Base-by-base conservation (phyloP, 495 filamentous ascomycete genomes). In the Paragyromitra xinjiangensis region DNA sequence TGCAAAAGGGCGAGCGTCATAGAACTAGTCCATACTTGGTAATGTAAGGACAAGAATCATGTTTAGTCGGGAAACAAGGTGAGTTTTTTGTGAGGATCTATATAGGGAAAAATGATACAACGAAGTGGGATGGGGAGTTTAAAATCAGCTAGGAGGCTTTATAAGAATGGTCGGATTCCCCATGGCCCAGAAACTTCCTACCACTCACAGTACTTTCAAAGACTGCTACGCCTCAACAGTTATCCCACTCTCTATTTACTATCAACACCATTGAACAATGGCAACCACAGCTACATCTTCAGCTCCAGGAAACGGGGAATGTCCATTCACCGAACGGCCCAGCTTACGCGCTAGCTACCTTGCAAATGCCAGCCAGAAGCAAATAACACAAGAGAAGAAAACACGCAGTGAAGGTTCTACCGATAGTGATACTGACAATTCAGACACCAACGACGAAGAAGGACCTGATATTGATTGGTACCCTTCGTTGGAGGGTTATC, bases 401-500 rank as follows among this genome's bases (percentile, higher is more conserved):
- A 12, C 3, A 16, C 34, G 11, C 34, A 69, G 19, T 19, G 6
- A 58, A 6, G 4, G 19, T 14, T 29, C 22, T 8, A 58, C 34
- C 22, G 19, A 44, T 45, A 58, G 6, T 6, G 6, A 58, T n/a
- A 7, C 14, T 16, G 65, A 45, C 37, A 3, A 44, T 42, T 58
- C 22, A 9, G 34, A 12, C 34, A 6, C 12, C 22, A 58, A 44
- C 0, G 16, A 24, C 3, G 6, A 22, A 16, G 51, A 29, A 56
- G 50, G 37, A 8, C 65, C 65, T 39, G 48, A 74, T 37, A 74
- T 74, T 34, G 71, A 71, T 34, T 74, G 71, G 71, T 24, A 56
- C 3, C 71, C 71, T 24, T 69, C 63, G 6, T 68, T 58, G 2
- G 50, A 67, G 26, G 45, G 24, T 22, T 71, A 71, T 58, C 44